Evolutionary conservation across 352 stramenopile species (phyloP).

Genomic region (Pythium pyrilobum): DNA sequence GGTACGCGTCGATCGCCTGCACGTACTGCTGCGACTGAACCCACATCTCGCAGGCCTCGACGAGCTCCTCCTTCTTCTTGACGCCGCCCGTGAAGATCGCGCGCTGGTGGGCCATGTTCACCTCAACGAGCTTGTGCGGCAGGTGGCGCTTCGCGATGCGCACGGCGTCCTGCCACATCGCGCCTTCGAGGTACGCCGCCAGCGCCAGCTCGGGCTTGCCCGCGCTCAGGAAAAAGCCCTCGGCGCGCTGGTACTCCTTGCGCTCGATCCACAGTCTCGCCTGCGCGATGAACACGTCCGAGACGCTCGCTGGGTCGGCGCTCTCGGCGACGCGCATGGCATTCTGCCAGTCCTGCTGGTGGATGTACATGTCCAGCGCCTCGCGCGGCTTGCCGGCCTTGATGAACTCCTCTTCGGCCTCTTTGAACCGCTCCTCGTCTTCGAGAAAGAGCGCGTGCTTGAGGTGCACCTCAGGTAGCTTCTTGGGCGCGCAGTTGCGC

Average conservation of each 20-base stretch:
- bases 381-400: constrained; percentile 90
- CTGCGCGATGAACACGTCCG: constrained; percentile 90
- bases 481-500: constrained; percentile 75
- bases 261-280: constrained; percentile 81
- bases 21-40: constrained; percentile 87
- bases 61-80: constrained; percentile 76
- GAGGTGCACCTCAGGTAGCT: constrained; percentile 89
- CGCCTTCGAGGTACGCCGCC: constrained; percentile 78
- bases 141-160: constrained; percentile 88
- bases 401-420: constrained; percentile 91
- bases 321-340: constrained; percentile 90
- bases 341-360: constrained; percentile 91
- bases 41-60: constrained; percentile 85
- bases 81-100: constrained; percentile 69
- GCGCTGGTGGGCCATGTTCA: constrained; percentile 84
- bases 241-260: constrained; percentile 79
- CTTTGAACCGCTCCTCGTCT: constrained; percentile 91
- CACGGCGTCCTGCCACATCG: constrained; percentile 87
- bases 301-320: constrained; percentile 83
- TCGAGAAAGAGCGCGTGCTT: constrained; percentile 93
- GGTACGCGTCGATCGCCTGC: constrained; percentile 90
- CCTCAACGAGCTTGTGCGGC: constrained; percentile 90
- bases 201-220: constrained; percentile 90
- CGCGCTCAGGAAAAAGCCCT: constrained; percentile 90
- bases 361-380: constrained; percentile 95